Base-by-base conservation (phyloP, 164 flowering plant genomes). In the Stephania yunnanensis region DNA sequence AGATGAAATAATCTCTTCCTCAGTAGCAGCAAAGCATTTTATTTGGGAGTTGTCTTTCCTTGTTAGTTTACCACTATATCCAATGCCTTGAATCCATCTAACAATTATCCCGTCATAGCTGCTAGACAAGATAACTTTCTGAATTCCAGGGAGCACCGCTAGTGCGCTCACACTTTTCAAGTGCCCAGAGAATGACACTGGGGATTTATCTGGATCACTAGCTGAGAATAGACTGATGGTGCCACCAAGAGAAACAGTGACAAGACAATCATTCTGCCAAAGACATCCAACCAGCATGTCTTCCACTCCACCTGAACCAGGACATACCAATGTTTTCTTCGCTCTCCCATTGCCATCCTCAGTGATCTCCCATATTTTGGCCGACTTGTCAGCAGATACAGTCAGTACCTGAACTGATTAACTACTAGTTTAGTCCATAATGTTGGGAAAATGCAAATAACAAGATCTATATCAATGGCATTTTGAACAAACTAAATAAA, bases 201-300 rank as follows among this genome's bases (percentile, higher is more conserved):
- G 97, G 66, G 78, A 70, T 81, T 89, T 89, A 72, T 90, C 97
- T 69, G 86, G 93, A 85, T 96, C 94, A 84, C 79, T 86, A 36
- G 97, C 95, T 64, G 94, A 91, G 80, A 82, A 96, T 76, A 96
- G 45, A 82, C 73, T 86, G 48, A 96, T 86, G 63, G 87, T 87
- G 53, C 98, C 99, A 78, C 97, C 97, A 74, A 96, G 98, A 77
- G 99, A 95, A 80, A 95, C 89, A 76, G 93, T 88, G 69, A 94
- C 92, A 74, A 94, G 83, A 81, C 88, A 82, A 77, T 94, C 89
- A 81, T 92, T 96, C 79, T 83, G 92, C 99, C 99, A 96, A 71
- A 96, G 90, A 76, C 98, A 89, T 53, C 99, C 99, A 81, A 96
- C 99, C 25, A 91, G 85, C 99, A 95, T 95, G 77, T 93, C 98